Percentiles rank a stretch among this genome's conserved stretches.
phyloP scores from a whole-genome alignment of 768 basidiomycete species.

The Plicaturopsis crispa region DNA sequence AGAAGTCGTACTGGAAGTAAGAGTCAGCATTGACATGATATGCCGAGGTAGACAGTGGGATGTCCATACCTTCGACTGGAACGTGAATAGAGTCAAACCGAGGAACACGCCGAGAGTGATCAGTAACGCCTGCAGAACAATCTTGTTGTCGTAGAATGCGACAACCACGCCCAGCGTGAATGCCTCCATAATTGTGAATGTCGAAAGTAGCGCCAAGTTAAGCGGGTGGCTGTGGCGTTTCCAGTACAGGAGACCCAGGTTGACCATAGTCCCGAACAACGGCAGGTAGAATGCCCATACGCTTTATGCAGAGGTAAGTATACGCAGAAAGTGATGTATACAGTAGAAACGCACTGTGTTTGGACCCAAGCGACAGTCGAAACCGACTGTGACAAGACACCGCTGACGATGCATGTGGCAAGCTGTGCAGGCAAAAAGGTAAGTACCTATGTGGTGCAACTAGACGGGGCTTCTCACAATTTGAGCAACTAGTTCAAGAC shows the following conservation, averaged over 20 bases:
- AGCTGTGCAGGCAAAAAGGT: slow-evolving; percentile 32
- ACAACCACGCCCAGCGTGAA: slow-evolving; percentile 83
- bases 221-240: slow-evolving; percentile 87
- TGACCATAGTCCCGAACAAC: slow-evolving; percentile 70
- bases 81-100: slow-evolving; percentile 89
- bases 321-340: slow-evolving; percentile 2
- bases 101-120: slow-evolving; percentile 92
- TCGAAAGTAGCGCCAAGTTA: slow-evolving; percentile 77
- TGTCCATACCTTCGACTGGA: slow-evolving; percentile 76
- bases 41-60: not conserved
- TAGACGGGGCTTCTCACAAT: slow-evolving; percentile 38
- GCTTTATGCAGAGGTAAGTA: slow-evolving; percentile 26
- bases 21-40: not conserved
- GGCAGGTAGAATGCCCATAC: slow-evolving; percentile 77
- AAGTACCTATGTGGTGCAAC: not conserved
- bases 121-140: slow-evolving; percentile 84
- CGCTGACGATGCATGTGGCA: slow-evolving; percentile 74
- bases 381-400: slow-evolving; percentile 56
- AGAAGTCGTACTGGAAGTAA: slow-evolving; percentile 80
- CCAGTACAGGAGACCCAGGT: slow-evolving; percentile 80
- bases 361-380: slow-evolving; percentile 64
- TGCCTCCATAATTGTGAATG: slow-evolving; percentile 89
- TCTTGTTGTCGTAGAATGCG: slow-evolving; percentile 60
- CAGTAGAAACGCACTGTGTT: slow-evolving; percentile 42
- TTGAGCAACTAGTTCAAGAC: slow-evolving; percentile 46